These are phyloP conservation scores for Endocarpon pusillum DNA, from an alignment of 495 filamentous ascomycete species.

Conservation along the genomic window DNA sequence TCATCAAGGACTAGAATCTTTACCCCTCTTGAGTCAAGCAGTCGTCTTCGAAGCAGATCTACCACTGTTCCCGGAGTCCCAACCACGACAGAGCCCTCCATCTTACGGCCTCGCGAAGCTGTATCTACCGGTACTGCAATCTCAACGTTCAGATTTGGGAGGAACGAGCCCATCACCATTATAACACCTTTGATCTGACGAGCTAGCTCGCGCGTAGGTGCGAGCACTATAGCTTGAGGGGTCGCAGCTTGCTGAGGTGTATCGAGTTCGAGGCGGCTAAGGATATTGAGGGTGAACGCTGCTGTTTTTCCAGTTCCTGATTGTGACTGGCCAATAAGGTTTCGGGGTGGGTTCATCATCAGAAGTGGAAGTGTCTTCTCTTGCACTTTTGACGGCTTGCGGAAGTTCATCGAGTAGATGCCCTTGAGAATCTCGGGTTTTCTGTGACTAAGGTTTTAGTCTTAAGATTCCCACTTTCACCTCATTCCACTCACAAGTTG, in stretches of 20 bases:
- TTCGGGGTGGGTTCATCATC: slow-evolving; percentile 61
- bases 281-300: slow-evolving; percentile 81
- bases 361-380: slow-evolving; percentile 82
- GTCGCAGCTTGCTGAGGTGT: slow-evolving; percentile 29
- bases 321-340: slow-evolving; percentile 95
- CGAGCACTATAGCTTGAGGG: slow-evolving; percentile 80
- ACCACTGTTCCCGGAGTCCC: slow-evolving; percentile 89
- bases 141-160: slow-evolving; percentile 49
- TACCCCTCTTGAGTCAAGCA: slow-evolving; percentile 45
- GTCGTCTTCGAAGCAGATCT: slow-evolving; percentile 60
- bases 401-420: slow-evolving; percentile 69
- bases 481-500: slow-evolving; percentile 44
- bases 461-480: slow-evolving; percentile 7
- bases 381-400: slow-evolving; percentile 93
- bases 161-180: slow-evolving; percentile 62
- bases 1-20: slow-evolving; percentile 79
- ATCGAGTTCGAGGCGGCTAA: slow-evolving; percentile 61
- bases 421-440: slow-evolving; percentile 37
- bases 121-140: slow-evolving; percentile 68
- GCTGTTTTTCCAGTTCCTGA: slow-evolving; percentile 98
- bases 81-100: slow-evolving; percentile 63
- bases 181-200: slow-evolving; percentile 84
- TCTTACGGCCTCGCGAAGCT: slow-evolving; percentile 35
- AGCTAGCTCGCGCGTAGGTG: slow-evolving; percentile 85
- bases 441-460: slow-evolving; percentile 15